Evolutionary conservation across 352 stramenopile species (phyloP), one percentile per base, ranked within the genome.

Genomic region (Phytophthora megakarya): DNA sequence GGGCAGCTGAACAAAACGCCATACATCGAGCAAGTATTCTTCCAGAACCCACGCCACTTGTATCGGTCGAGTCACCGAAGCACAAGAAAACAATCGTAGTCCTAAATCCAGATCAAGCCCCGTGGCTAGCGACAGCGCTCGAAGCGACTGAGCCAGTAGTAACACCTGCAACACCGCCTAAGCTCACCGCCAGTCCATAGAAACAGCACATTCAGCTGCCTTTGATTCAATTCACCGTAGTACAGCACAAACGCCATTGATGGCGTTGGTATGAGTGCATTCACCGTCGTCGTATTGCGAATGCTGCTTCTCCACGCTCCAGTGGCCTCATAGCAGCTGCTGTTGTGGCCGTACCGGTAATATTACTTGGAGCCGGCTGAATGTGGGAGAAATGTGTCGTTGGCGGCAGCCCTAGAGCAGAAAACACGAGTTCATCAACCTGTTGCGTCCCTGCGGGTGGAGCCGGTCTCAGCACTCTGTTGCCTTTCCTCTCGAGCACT

Each of bases 81-180:
- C 50, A 43, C 13, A 72, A 61, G 32, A 77, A 65, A 58, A 72
- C 60, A n/a, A 75, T 84, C 26, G 50, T 84, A 3, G 69, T 84
- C 32, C 38, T 81, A n/a, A 84, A 78, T 32, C 75, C 75, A 3
- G 70, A 75, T 47, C 62, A 83, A 39, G 69, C 53, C 11, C 75
- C 72, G 12, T 65, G 47, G 28, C 53, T 83, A 13, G 75, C 72
- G 13, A 83, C 72, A 13, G 35, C 69, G 15, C 56, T 59, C 11
- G 54, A 49, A 19, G 22, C 58, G n/a, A 61, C 6, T 12, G 26
- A 44, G 28, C 44, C 26, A 5, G 40, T 48, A 13, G 51, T 40
- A 16, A 45, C 37, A 6, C 43, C 64, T 10, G 21, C n/a, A 15
- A 40, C 40, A 8, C 26, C 38, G 8, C 25, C 50, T 23, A 73